Conservation (phyloP, 257 asterid genomes). For the Cynanchum wilfordii region DNA sequence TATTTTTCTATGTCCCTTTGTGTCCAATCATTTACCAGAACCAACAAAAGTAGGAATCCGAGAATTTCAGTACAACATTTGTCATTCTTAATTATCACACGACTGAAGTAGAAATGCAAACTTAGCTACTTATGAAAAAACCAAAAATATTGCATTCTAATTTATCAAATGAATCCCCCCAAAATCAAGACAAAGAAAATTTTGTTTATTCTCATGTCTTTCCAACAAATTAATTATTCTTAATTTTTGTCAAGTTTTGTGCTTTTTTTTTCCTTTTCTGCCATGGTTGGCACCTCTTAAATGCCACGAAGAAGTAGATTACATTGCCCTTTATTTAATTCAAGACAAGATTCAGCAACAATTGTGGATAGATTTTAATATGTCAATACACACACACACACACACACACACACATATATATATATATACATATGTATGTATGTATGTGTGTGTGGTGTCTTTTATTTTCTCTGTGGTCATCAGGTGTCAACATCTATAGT, state of each 20-base stretch:
- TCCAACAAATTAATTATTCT: neutral
- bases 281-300: neutral
- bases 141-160: neutral
- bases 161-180: neutral
- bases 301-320: neutral
- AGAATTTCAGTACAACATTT: slow-evolving; percentile 1
- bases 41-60: slow-evolving; percentile 17
- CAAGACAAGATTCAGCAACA: neutral
- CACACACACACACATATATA: too few relatives aligned
- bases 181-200: neutral
- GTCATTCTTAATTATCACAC: neutral
- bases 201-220: neutral
- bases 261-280: neutral
- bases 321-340: neutral
- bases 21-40: slow-evolving; percentile 2
- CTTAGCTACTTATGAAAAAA: neutral
- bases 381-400: too few relatives aligned
- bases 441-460: too few relatives aligned
- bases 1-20: neutral
- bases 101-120: neutral
- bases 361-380: slow-evolving; percentile 8
- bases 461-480: neutral
- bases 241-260: neutral
- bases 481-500: neutral
- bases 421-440: too few relatives aligned